Percentiles rank a stretch among this genome's conserved stretches.
phyloP scores from a whole-genome alignment of 129 eudicot genomes.

The Gnaphalium uliginosum region DNA sequence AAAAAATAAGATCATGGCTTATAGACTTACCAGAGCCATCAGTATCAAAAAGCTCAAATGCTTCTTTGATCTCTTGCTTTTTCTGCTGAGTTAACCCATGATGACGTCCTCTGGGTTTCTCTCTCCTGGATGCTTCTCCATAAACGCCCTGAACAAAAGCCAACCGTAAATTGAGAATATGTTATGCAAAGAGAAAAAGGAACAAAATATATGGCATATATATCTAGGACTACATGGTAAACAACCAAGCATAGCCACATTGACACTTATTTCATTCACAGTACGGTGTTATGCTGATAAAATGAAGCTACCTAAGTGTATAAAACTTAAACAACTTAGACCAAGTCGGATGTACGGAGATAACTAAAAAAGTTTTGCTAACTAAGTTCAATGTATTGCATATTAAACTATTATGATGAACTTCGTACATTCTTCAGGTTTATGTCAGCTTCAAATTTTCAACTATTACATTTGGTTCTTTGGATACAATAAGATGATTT shows the following conservation, averaged over 20 bases:
- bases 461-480: not conserved
- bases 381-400: not conserved
- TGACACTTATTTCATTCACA: not conserved
- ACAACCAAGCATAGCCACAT: not conserved
- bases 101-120: slow-evolving; percentile 77
- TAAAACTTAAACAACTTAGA: not conserved
- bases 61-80: slow-evolving; percentile 93
- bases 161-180: not conserved
- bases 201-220: not conserved
- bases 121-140: slow-evolving; percentile 54
- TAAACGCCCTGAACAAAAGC: slow-evolving; percentile 34
- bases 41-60: slow-evolving; percentile 96
- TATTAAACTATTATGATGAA: not conserved
- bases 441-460: not conserved
- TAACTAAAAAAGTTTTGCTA: not conserved
- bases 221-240: not conserved
- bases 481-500: too few species aligned
- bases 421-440: not conserved
- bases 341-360: too few species aligned
- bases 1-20: not conserved
- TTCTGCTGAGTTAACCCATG: slow-evolving; percentile 81
- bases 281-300: not conserved
- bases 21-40: slow-evolving; percentile 77
- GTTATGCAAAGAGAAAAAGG: not conserved
- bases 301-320: too few species aligned